These are phyloP conservation scores for Favolaschia claudopus DNA, from an alignment of 768 basidiomycete genomes.

Conservation along the genomic window DNA sequence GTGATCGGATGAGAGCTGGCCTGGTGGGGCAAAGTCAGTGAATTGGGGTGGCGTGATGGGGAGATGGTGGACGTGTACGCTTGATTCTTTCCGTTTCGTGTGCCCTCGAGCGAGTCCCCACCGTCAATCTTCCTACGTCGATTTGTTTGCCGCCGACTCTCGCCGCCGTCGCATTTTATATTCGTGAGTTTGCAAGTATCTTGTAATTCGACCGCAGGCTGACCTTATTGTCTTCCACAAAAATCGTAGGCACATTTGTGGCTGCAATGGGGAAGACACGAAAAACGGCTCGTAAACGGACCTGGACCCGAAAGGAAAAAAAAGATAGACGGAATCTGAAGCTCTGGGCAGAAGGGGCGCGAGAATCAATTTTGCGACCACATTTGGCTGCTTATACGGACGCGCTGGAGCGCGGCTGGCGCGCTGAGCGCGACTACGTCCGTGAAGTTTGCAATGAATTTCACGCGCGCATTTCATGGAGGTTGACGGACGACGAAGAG, in stretches of 20 bases:
- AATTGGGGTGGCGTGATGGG: too few relatives aligned
- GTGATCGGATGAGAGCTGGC: too few relatives aligned
- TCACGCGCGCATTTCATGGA: background rate
- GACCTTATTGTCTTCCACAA: too few relatives aligned
- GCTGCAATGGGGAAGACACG: background rate
- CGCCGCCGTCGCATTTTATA: too few relatives aligned
- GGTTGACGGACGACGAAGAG: background rate
- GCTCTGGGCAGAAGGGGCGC: background rate
- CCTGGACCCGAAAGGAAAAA: background rate
- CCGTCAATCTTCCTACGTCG: too few relatives aligned
- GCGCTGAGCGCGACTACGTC: background rate
- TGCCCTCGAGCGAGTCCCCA: too few relatives aligned
- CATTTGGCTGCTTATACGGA: background rate
- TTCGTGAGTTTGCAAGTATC: too few relatives aligned
- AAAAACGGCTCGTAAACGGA: background rate
- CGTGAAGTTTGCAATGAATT: background rate
- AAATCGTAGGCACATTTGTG: background rate
- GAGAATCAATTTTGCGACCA: background rate
- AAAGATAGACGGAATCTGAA: background rate
- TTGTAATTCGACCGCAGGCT: too few relatives aligned
- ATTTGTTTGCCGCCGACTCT: too few relatives aligned
- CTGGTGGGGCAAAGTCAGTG: too few relatives aligned
- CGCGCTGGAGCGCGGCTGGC: background rate
- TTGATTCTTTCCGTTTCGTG: too few relatives aligned
- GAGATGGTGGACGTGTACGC: too few relatives aligned